phyloP scores from a whole-genome alignment of 2,329 filamentous ascomycete species.

The Penicillium concentricum region DNA sequence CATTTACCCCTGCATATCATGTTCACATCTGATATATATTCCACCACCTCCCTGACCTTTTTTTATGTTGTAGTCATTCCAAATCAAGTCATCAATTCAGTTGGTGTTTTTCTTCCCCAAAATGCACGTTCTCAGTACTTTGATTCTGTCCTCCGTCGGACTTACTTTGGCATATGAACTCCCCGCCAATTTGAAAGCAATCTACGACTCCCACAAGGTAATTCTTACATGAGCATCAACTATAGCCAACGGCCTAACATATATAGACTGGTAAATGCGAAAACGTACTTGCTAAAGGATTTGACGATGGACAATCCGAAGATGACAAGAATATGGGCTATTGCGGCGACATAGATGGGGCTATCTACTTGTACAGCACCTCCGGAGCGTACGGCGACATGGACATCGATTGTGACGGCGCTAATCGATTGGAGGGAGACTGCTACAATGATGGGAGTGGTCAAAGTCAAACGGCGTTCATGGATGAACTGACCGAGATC shows the following conservation, averaged over 20 bases:
- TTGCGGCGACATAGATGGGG: slow-evolving; percentile 50
- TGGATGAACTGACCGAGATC: slow-evolving; percentile 37
- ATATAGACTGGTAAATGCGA: slow-evolving; percentile 16
- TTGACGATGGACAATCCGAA: slow-evolving; percentile 14
- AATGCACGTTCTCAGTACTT: not conserved
- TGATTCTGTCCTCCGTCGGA: not conserved
- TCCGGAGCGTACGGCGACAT: slow-evolving; percentile 50
- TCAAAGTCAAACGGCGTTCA: slow-evolving; percentile 49
- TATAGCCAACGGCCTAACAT: not conserved
- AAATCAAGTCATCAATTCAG: not conserved
- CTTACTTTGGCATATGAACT: slow-evolving; percentile 14
- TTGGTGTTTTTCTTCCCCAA: not conserved
- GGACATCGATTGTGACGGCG: slow-evolving; percentile 61
- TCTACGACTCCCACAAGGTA: slow-evolving; percentile 24
- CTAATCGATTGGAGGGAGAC: slow-evolving; percentile 45
- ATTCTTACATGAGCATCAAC: not conserved
- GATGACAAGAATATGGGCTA: slow-evolving; percentile 34
- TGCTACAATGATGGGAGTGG: slow-evolving; percentile 47
- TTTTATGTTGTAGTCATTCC: not conserved
- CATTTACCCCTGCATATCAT: not conserved
- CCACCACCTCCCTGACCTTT: not conserved
- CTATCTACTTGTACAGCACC: slow-evolving; percentile 52
- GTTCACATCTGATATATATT: not conserved
- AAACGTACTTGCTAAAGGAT: slow-evolving; percentile 20
- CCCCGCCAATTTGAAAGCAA: slow-evolving; percentile 18